Evolutionary conservation across 169 alveolate genomes (phyloP).

Genomic region (Pseudocohnilembus persalinus): DNA sequence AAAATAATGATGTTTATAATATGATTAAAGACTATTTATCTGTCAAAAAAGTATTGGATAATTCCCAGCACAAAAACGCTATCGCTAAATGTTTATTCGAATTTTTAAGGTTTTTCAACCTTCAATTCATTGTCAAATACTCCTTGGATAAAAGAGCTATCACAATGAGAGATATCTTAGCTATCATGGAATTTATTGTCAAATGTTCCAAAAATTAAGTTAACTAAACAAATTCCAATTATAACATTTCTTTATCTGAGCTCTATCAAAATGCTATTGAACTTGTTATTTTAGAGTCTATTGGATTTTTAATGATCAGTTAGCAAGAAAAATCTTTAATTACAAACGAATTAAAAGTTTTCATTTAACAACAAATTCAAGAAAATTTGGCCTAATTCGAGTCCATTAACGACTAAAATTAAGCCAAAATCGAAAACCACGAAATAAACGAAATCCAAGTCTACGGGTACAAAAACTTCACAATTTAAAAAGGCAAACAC

Average conservation of each 20-base stretch:
- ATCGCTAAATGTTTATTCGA: slow-evolving; percentile 30
- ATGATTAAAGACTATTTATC: slow-evolving; percentile 33
- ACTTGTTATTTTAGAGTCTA: slow-evolving; percentile 14
- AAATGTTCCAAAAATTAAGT: neutral
- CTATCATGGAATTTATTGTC: slow-evolving; percentile 34
- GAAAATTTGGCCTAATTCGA: neutral
- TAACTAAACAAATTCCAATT: neutral
- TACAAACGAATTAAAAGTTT: neutral
- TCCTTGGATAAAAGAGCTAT: slow-evolving; percentile 40
- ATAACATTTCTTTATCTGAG: neutral
- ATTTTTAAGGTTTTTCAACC: slow-evolving; percentile 42
- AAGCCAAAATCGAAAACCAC: too few species aligned
- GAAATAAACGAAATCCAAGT: neutral
- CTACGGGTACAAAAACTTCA: neutral
- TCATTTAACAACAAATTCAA: neutral
- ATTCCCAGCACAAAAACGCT: neutral
- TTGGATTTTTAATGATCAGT: slow-evolving; percentile 1
- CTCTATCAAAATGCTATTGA: slow-evolving; percentile 11
- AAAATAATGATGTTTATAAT: slow-evolving; percentile 9
- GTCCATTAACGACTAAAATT: neutral
- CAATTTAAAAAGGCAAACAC: neutral
- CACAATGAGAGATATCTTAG: slow-evolving; percentile 55
- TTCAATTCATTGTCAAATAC: slow-evolving; percentile 16
- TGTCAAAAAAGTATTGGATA: neutral
- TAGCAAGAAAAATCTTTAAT: slow-evolving; percentile 2